These are phyloP conservation scores for Castanospermum australe DNA, from an alignment of 306 rosid species.

Conservation along the genomic window DNA sequence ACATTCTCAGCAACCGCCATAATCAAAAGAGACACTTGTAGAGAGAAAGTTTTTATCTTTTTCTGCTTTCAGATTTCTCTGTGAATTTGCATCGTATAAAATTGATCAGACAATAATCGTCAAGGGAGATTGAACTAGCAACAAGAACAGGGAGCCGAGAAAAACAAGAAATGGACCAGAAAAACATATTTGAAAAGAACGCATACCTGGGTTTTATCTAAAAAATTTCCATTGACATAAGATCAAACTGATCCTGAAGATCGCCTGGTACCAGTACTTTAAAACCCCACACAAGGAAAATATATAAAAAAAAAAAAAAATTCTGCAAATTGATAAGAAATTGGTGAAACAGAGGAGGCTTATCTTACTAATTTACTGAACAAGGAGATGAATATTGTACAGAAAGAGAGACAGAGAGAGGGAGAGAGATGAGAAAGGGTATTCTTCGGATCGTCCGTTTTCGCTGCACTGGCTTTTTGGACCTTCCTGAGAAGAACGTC, in stretches of 20 bases:
- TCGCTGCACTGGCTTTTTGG: slow-evolving; percentile 62
- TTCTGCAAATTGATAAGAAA: slow-evolving; percentile 26
- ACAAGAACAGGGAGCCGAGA: not conserved
- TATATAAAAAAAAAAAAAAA: not conserved
- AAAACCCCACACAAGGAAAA: slow-evolving; percentile 32
- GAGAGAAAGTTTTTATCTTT: slow-evolving; percentile 26
- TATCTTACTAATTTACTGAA: slow-evolving; percentile 38
- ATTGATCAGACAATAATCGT: slow-evolving; percentile 18
- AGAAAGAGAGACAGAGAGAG: not conserved
- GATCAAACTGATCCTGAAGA: slow-evolving; percentile 45
- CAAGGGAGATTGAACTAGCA: not conserved
- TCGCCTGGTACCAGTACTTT: slow-evolving; percentile 37
- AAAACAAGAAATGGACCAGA: not conserved
- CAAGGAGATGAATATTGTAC: slow-evolving; percentile 27
- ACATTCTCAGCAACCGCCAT: slow-evolving; percentile 97
- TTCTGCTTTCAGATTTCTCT: slow-evolving; percentile 30
- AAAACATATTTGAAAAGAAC: not conserved
- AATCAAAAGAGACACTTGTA: slow-evolving; percentile 33
- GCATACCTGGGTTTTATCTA: slow-evolving; percentile 48
- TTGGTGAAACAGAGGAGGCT: slow-evolving; percentile 30
- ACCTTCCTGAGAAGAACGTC: slow-evolving; percentile 58
- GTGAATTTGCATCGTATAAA: slow-evolving; percentile 15
- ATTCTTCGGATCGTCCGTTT: slow-evolving; percentile 74
- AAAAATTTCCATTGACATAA: slow-evolving; percentile 35
- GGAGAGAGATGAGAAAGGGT: slow-evolving; percentile 39